phyloP scores from a whole-genome alignment of 176 grass and related monocot genomes.

The Olyra latifolia region DNA sequence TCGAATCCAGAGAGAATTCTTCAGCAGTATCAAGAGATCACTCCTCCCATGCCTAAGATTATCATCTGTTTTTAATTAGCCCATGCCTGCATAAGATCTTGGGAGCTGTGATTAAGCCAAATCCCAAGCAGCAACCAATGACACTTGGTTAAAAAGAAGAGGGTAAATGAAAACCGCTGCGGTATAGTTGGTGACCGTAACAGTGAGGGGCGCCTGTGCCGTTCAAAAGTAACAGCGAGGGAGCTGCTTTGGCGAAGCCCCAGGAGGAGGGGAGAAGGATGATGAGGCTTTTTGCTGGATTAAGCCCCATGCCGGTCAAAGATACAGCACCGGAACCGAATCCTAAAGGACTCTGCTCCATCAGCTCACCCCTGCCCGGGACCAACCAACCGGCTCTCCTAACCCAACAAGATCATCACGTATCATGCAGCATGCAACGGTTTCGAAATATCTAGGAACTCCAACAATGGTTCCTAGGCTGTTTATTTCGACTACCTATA shows the following conservation, averaged over 20 bases:
- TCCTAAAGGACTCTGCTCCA: neutral
- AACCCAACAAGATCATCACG: neutral
- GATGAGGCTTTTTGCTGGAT: neutral
- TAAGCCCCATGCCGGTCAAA: slow-evolving; percentile 45
- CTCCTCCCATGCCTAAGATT: neutral
- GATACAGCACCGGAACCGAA: slow-evolving; percentile 17
- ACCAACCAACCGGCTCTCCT: neutral
- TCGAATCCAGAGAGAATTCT: slow-evolving; percentile 50
- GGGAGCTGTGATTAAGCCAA: neutral
- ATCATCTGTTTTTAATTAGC: neutral
- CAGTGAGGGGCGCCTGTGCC: neutral
- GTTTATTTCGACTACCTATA: too few species aligned
- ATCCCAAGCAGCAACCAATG: neutral
- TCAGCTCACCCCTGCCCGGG: neutral
- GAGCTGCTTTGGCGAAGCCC: slow-evolving; percentile 43
- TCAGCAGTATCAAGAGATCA: slow-evolving; percentile 16
- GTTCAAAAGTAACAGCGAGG: neutral
- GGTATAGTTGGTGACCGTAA: neutral
- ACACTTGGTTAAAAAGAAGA: too few species aligned
- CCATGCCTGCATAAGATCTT: slow-evolving; percentile 47
- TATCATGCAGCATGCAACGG: too few species aligned
- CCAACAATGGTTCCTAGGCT: too few species aligned
- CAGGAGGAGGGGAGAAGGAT: neutral
- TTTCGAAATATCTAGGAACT: too few species aligned
- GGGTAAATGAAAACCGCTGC: too few species aligned